These are phyloP conservation scores for Alopecurus myosuroides DNA, from an alignment of 176 grass and related monocot species.

Conservation along the genomic window DNA sequence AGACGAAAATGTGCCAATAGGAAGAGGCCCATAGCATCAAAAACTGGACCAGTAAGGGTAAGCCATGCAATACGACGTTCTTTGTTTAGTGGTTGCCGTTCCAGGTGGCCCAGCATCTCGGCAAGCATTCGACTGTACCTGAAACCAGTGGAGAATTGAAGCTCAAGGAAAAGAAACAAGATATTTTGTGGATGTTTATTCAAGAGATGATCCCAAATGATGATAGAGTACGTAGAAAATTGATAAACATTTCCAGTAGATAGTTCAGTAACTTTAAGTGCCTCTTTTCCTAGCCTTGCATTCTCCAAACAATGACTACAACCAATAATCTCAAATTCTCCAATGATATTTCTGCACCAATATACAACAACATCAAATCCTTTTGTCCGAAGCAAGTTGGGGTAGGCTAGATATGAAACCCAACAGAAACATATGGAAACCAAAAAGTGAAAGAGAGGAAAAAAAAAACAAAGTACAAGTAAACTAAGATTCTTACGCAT, in stretches of 20 bases:
- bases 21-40: conserved; percentile 82
- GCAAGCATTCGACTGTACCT: conserved; percentile 79
- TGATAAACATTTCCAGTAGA: not conserved
- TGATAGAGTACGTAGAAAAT: not conserved
- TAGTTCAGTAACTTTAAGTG: not conserved
- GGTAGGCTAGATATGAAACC: too few relatives aligned
- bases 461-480: too few relatives aligned
- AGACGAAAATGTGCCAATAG: conserved; percentile 81
- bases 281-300: not conserved
- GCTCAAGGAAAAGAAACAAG: not conserved
- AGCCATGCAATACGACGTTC: conserved; percentile 71
- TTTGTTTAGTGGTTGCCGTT: conserved; percentile 77
- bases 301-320: not conserved
- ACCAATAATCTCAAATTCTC: not conserved
- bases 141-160: conserved; percentile 7
- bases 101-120: conserved; percentile 89
- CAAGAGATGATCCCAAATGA: not conserved
- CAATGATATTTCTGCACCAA: too few relatives aligned
- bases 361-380: too few relatives aligned
- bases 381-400: too few relatives aligned
- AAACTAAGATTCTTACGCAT: too few relatives aligned
- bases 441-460: too few relatives aligned
- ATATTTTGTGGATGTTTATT: not conserved
- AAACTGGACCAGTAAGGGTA: conserved; percentile 65
- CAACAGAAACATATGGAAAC: too few relatives aligned